phyloP scores from a whole-genome alignment of 2,329 filamentous ascomycete genomes.

The Diaporthe vexans region DNA sequence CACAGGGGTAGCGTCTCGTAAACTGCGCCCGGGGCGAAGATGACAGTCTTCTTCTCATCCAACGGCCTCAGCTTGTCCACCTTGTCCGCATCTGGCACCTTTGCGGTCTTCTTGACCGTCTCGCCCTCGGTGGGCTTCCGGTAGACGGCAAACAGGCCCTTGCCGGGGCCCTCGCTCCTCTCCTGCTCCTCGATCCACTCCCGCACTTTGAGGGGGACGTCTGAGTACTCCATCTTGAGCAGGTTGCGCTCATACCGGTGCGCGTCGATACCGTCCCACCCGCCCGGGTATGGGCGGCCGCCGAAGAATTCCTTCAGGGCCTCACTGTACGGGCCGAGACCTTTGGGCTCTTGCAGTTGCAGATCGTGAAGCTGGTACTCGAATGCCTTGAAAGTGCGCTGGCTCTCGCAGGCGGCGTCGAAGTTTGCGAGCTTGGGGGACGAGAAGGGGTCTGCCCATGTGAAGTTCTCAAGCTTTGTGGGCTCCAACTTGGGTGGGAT shows the following conservation, averaged over 20 bases:
- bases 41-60: slow-evolving; percentile 56
- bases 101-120: slow-evolving; percentile 55
- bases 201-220: slow-evolving; percentile 58
- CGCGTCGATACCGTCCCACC: slow-evolving; percentile 66
- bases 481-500: slow-evolving; percentile 50
- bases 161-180: slow-evolving; percentile 50
- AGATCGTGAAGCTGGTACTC: slow-evolving; percentile 62
- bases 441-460: slow-evolving; percentile 58
- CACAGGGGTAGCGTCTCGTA: slow-evolving; percentile 65
- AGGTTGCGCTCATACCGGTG: slow-evolving; percentile 64
- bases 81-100: slow-evolving; percentile 46
- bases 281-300: slow-evolving; percentile 62
- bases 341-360: slow-evolving; percentile 52
- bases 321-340: slow-evolving; percentile 55
- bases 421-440: slow-evolving; percentile 49
- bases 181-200: slow-evolving; percentile 64
- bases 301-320: slow-evolving; percentile 58
- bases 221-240: slow-evolving; percentile 61
- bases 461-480: slow-evolving; percentile 55
- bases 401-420: slow-evolving; percentile 52
- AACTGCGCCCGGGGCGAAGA: slow-evolving; percentile 67
- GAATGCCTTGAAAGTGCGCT: slow-evolving; percentile 53
- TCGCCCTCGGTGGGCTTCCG: slow-evolving; percentile 53
- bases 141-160: slow-evolving; percentile 59
- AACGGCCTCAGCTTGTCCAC: slow-evolving; percentile 45